A percentile compares a stretch with the other conserved stretches of the same genome.
phyloP scores from a whole-genome alignment of 2,329 filamentous ascomycete species.

The Aspergillus sp. region DNA sequence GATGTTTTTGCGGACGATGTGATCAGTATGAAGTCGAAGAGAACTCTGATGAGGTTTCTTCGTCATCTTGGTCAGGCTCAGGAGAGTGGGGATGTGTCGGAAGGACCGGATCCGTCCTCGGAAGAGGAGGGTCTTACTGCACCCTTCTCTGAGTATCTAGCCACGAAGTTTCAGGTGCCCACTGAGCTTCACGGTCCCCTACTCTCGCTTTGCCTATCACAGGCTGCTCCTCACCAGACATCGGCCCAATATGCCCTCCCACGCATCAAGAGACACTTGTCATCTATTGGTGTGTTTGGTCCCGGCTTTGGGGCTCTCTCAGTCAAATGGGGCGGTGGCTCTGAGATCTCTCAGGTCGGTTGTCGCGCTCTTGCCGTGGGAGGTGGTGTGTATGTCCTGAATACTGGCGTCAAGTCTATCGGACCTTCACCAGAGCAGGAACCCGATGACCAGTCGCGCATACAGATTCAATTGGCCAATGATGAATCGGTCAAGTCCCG shows the following conservation, averaged over 20 bases:
- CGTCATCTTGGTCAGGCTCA: slow-evolving; percentile 69
- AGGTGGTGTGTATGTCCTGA: slow-evolving; percentile 85
- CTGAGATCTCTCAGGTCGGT: slow-evolving; percentile 86
- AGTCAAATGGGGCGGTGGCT: slow-evolving; percentile 87
- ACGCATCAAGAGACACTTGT: slow-evolving; percentile 75
- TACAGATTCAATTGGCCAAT: slow-evolving; percentile 37
- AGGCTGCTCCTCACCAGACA: slow-evolving; percentile 56
- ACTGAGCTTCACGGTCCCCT: slow-evolving; percentile 65
- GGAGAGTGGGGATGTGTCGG: slow-evolving; percentile 50
- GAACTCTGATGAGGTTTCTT: slow-evolving; percentile 88
- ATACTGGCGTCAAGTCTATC: slow-evolving; percentile 60
- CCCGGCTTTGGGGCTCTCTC: slow-evolving; percentile 86
- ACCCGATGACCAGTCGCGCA: slow-evolving; percentile 21
- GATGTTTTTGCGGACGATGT: slow-evolving; percentile 80
- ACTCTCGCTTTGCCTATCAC: slow-evolving; percentile 71
- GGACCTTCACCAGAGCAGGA: slow-evolving; percentile 14
- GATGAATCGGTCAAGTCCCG: slow-evolving; percentile 41
- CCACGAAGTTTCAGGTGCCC: slow-evolving; percentile 66
- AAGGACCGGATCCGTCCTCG: slow-evolving; percentile 46
- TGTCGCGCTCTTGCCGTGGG: slow-evolving; percentile 90
- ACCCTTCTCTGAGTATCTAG: slow-evolving; percentile 50
- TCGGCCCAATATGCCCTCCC: slow-evolving; percentile 69
- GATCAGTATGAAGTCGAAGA: slow-evolving; percentile 79
- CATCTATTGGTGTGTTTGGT: slow-evolving; percentile 84
- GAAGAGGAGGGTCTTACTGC: slow-evolving; percentile 56